A percentile compares a stretch with the other conserved stretches of the same genome.
These are phyloP conservation scores for Tubosaeta sp. DNA, from an alignment of 768 basidiomycete genomes.

Conservation along the genomic window DNA sequence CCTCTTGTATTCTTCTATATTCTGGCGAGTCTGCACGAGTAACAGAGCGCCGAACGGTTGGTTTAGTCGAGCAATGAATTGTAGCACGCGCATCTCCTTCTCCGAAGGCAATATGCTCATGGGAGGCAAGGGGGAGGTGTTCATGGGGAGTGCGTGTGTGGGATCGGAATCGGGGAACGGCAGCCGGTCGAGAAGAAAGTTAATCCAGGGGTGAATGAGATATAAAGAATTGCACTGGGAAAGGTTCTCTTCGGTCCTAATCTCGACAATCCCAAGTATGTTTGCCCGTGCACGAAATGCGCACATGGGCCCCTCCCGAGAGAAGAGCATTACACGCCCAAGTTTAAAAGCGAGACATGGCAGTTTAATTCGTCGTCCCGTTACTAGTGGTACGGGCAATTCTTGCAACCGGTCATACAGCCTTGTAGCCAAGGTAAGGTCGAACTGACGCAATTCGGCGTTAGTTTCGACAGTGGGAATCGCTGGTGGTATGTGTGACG, in stretches of 20 bases:
- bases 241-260: conserved; percentile 4
- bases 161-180: background rate
- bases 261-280: conserved; percentile 8
- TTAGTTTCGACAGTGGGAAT: background rate
- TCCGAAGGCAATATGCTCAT: background rate
- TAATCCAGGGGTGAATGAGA: conserved; percentile 12
- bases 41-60: background rate
- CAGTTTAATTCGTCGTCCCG: conserved; percentile 2
- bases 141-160: background rate
- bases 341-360: conserved; percentile 10
- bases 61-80: background rate
- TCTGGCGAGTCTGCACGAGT: background rate
- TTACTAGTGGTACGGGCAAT: background rate
- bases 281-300: background rate
- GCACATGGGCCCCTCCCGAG: background rate
- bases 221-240: background rate
- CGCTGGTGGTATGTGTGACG: background rate
- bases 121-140: background rate
- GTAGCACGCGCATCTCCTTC: background rate
- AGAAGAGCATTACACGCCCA: background rate
- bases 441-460: background rate
- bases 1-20: background rate
- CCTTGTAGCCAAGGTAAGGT: too few species aligned
- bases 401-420: conserved; percentile 2
- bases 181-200: conserved; percentile 5